Percentiles rank a stretch among this genome's conserved stretches.
These are phyloP conservation scores for Chrysoporthe puriensis DNA, from an alignment of 2,329 filamentous ascomycete genomes.

Conservation along the genomic window DNA sequence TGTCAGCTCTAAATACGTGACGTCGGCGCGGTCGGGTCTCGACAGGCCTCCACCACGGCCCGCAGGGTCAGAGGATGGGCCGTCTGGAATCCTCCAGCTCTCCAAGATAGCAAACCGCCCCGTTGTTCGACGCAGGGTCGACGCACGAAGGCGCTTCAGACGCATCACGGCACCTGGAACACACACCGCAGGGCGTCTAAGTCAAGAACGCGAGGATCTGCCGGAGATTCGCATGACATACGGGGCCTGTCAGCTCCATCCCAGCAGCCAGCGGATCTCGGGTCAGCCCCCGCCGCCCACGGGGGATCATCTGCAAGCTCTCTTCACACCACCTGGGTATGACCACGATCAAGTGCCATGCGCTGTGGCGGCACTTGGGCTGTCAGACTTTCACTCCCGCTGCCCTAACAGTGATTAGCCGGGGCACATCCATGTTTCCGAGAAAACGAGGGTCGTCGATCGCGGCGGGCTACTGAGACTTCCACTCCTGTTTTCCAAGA, in stretches of 20 bases:
- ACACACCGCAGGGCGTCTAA: too few species aligned
- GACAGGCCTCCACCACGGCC: slow-evolving; percentile 4
- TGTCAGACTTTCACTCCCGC: background rate
- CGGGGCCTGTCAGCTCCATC: background rate
- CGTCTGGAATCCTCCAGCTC: background rate
- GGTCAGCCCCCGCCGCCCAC: slow-evolving; percentile 1
- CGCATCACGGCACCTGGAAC: background rate
- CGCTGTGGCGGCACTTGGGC: slow-evolving; percentile 1
- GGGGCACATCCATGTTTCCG: background rate
- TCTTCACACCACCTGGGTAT: background rate
- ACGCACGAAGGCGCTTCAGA: background rate
- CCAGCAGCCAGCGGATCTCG: slow-evolving; percentile 3
- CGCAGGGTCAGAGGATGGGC: slow-evolving; percentile 9
- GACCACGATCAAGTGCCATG: background rate
- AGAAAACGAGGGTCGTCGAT: background rate
- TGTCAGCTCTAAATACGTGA: slow-evolving; percentile 26
- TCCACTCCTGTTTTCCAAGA: background rate
- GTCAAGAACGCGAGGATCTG: background rate
- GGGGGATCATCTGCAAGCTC: slow-evolving; percentile 1
- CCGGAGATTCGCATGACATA: background rate
- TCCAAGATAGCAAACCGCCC: slow-evolving; percentile 9
- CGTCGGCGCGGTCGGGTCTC: background rate
- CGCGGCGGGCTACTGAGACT: background rate
- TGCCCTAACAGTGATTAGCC: background rate
- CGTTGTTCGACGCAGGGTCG: background rate